Percentiles rank a stretch among this genome's conserved stretches.
phyloP scores from a whole-genome alignment of 2,329 filamentous ascomycete species.

The Trichoderma harzianum region DNA sequence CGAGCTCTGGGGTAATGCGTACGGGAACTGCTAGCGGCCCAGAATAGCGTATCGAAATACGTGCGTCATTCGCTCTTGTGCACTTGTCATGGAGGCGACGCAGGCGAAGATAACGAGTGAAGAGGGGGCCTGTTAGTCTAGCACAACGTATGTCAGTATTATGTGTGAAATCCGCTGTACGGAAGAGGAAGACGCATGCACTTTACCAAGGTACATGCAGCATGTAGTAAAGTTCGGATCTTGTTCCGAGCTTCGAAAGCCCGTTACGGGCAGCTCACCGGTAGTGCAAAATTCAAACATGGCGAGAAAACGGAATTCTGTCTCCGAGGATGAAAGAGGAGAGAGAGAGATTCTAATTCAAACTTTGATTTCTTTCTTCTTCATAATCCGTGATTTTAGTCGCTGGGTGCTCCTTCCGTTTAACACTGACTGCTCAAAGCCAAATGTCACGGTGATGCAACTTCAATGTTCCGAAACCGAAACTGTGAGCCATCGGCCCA shows the following conservation, averaged over 20 bases:
- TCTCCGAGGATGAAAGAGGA: background rate
- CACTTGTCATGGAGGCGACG: background rate
- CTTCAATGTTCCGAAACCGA: background rate
- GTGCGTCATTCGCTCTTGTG: background rate
- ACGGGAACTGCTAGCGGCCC: background rate
- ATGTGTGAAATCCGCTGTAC: background rate
- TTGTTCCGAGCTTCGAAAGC: background rate
- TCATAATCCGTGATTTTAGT: background rate
- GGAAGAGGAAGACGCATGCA: background rate
- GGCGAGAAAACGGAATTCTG: background rate
- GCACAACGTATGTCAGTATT: background rate
- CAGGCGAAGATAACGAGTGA: background rate
- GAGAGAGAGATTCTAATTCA: background rate
- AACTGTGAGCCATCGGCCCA: background rate
- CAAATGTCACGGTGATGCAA: slow-evolving; percentile 1
- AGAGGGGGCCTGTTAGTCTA: background rate
- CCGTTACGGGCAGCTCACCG: background rate
- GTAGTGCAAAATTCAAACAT: background rate
- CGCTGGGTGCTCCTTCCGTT: background rate
- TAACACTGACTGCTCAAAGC: background rate
- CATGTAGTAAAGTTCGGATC: background rate
- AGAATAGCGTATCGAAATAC: background rate
- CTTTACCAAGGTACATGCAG: background rate
- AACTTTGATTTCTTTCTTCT: background rate
- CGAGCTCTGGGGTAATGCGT: background rate